phyloP scores from a whole-genome alignment of 163 green algal species.

The Trebouxiophyceae sp. region DNA sequence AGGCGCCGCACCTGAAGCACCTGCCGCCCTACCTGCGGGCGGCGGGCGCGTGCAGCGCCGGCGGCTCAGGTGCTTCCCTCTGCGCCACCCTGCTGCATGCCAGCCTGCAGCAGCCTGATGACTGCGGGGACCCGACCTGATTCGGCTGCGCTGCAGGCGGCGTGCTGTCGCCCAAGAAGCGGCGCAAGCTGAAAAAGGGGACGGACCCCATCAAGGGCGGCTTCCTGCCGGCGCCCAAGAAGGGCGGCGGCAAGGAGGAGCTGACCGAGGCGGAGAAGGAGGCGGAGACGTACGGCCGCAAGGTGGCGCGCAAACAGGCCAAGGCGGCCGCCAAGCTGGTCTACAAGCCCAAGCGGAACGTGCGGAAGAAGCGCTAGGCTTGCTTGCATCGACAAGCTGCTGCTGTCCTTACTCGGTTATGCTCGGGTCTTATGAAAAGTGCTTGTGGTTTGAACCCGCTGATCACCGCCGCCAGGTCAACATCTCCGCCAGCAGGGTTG shows the following conservation, averaged over 20 bases:
- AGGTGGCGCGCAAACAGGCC: constrained; percentile 20
- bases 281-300: constrained; percentile 36
- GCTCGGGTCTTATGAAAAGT: too few species aligned
- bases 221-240: constrained; percentile 43
- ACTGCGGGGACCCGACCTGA: too few species aligned
- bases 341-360: constrained; percentile 41
- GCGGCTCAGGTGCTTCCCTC: neutral
- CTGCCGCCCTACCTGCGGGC: constrained; percentile 74
- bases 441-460: too few species aligned
- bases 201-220: constrained; percentile 33
- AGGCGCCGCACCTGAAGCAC: constrained; percentile 60
- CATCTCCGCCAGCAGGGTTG: too few species aligned
- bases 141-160: constrained; percentile 10
- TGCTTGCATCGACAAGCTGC: too few species aligned
- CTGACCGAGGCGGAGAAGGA: constrained; percentile 61
- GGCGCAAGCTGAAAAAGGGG: constrained; percentile 18
- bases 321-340: constrained; percentile 8
- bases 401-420: too few species aligned
- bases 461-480: too few species aligned
- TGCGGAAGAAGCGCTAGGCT: constrained; percentile 24
- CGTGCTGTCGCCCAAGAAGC: constrained; percentile 26
- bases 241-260: constrained; percentile 22
- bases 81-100: too few species aligned
- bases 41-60: neutral
- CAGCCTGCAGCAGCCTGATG: too few species aligned